phyloP scores from a whole-genome alignment of 192 early-diverging fungal species.

The Allomyces macrogynus region DNA sequence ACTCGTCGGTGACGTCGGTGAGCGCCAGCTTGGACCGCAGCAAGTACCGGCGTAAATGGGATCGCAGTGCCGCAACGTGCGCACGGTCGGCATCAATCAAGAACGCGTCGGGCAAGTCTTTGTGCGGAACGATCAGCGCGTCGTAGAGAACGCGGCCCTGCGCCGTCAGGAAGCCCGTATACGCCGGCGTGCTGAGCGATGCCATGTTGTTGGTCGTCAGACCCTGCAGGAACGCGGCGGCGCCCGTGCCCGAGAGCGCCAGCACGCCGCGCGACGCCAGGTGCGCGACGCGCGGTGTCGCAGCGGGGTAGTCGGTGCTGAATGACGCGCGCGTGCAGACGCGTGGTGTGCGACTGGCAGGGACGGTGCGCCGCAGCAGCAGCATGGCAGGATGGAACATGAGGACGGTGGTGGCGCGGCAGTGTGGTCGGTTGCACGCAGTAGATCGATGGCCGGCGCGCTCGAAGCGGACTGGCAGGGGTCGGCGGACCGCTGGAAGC shows the following conservation, averaged over 20 bases:
- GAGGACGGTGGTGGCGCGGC: no score
- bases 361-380: no score
- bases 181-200: slow-evolving; percentile 49
- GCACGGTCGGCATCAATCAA: slow-evolving; percentile 58
- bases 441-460: no score
- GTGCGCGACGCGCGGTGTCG: slow-evolving; percentile 8
- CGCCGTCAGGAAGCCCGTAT: slow-evolving; percentile 60
- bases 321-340: no score
- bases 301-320: no score
- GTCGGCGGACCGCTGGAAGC: no score
- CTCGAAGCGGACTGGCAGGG: no score
- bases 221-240: slow-evolving; percentile 73
- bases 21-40: slow-evolving; percentile 59
- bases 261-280: slow-evolving; percentile 36
- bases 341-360: no score
- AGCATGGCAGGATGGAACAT: no score
- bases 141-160: slow-evolving; percentile 80
- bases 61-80: slow-evolving; percentile 22
- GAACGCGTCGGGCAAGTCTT: slow-evolving; percentile 47
- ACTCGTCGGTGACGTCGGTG: slow-evolving; percentile 37
- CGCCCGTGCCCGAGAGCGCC: slow-evolving; percentile 47
- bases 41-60: slow-evolving; percentile 52
- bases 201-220: slow-evolving; percentile 77
- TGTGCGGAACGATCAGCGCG: slow-evolving; percentile 65
- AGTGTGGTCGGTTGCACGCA: no score